Conservation (phyloP, 192 early-diverging fungal genomes). For the Podila epicladia region DNA sequence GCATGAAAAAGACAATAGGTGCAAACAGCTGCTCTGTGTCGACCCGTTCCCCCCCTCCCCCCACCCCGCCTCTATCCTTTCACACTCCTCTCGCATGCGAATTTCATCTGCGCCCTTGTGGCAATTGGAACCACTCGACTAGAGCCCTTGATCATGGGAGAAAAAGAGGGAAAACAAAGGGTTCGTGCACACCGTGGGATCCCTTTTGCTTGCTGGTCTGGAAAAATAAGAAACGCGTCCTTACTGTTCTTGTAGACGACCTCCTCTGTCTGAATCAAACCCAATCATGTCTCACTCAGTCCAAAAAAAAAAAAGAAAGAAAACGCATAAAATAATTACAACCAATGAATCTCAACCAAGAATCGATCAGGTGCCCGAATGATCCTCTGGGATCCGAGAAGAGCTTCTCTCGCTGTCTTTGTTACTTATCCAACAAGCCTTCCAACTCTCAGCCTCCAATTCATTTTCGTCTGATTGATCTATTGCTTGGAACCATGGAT, state of each 20-base stretch:
- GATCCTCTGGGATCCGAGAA: too few relatives aligned
- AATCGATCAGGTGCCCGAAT: too few relatives aligned
- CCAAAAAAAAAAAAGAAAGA: not conserved
- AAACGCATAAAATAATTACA: not conserved
- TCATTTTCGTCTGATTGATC: too few relatives aligned
- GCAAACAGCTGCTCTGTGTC: too few relatives aligned
- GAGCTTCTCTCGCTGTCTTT: not conserved
- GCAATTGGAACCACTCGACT: too few relatives aligned
- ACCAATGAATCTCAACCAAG: too few relatives aligned
- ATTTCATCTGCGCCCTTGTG: conserved; percentile 12
- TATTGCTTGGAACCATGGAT: conserved; percentile 12
- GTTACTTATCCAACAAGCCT: not conserved
- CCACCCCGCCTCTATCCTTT: too few relatives aligned
- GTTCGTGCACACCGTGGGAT: not conserved
- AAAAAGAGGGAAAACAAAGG: not conserved
- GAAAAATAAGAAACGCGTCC: too few relatives aligned
- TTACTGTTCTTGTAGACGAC: too few relatives aligned
- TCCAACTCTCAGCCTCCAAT: not conserved
- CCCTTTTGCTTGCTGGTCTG: too few relatives aligned
- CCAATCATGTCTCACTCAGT: not conserved
- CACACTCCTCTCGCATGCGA: conserved; percentile 10
- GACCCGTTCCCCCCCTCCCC: not conserved
- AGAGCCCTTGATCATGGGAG: too few relatives aligned
- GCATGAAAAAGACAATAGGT: too few relatives aligned
- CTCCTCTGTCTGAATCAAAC: not conserved